A percentile compares a stretch with the other conserved stretches of the same genome.
Conservation (phyloP, 2,329 filamentous ascomycete species). For the Pestalotiopsis sp. region DNA sequence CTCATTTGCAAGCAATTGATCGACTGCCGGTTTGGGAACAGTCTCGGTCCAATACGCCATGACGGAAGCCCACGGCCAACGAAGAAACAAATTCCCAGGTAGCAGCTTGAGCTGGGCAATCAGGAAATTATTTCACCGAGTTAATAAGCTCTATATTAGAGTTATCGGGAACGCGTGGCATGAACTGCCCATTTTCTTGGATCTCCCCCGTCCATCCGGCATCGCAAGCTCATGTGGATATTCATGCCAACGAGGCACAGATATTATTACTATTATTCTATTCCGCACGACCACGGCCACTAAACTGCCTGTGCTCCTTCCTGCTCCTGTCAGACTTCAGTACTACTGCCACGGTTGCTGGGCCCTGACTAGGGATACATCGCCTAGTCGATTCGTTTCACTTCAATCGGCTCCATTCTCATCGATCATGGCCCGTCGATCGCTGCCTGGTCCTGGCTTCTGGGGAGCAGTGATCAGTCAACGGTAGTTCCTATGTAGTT, state of each 20-base stretch:
- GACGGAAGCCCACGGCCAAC: too few species aligned
- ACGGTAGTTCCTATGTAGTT: neutral
- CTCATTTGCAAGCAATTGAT: too few species aligned
- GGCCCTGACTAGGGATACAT: neutral
- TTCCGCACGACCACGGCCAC: neutral
- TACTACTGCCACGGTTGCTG: neutral
- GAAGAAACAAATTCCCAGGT: too few species aligned
- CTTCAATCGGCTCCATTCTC: neutral
- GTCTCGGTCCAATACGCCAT: neutral
- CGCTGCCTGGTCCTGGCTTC: neutral
- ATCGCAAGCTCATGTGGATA: neutral
- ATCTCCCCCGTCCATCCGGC: neutral
- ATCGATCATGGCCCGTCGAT: neutral
- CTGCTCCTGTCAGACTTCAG: neutral
- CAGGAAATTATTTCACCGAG: neutral
- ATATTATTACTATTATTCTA: neutral
- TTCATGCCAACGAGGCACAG: neutral
- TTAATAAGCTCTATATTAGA: constrained; percentile 10
- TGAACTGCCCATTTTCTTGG: constrained; percentile 5
- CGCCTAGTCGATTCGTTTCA: neutral
- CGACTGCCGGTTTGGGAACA: neutral
- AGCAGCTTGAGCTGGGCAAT: neutral
- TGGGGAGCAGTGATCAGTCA: neutral
- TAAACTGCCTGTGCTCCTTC: constrained; percentile 1
- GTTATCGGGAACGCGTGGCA: constrained; percentile 8